These are phyloP conservation scores for Pterula multifida DNA, from an alignment of 1,284 basidiomycete genomes.

Conservation along the genomic window DNA sequence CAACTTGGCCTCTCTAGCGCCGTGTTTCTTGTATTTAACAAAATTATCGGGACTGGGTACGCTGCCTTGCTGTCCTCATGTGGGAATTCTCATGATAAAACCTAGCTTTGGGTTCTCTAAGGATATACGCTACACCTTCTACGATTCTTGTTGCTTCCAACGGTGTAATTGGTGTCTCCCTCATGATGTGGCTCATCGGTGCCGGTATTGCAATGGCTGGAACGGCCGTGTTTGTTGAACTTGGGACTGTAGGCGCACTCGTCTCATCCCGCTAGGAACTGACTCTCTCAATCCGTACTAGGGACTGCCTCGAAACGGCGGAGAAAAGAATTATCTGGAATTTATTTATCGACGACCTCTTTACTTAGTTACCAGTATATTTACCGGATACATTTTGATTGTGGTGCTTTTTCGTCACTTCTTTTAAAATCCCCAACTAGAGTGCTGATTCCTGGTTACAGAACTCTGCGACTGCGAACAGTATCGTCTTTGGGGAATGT, in stretches of 20 bases:
- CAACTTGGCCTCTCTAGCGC: constrained; percentile 42
- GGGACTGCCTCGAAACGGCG: constrained; percentile 60
- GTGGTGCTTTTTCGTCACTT: constrained; percentile 32
- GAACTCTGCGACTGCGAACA: constrained; percentile 44
- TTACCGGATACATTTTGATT: constrained; percentile 46
- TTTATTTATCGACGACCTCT: constrained; percentile 53
- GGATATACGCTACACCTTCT: constrained; percentile 67
- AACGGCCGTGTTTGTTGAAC: constrained; percentile 62
- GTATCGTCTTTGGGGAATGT: constrained; percentile 62
- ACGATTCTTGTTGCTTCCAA: constrained; percentile 51
- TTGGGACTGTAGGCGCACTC: constrained; percentile 47
- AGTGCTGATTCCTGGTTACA: constrained; percentile 16
- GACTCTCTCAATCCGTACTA: constrained; percentile 13
- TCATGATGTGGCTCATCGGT: constrained; percentile 63
- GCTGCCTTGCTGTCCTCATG: constrained; percentile 10
- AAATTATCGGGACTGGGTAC: constrained; percentile 67
- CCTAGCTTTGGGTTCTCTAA: constrained; percentile 15
- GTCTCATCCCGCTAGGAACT: neutral
- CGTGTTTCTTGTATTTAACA: constrained; percentile 63
- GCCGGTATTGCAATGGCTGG: constrained; percentile 49
- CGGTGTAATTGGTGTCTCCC: constrained; percentile 50
- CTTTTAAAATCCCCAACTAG: constrained; percentile 14
- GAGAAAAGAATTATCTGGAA: constrained; percentile 70
- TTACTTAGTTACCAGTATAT: constrained; percentile 49
- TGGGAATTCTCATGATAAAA: neutral